Conservation (phyloP, 305 asterid species). For the Rubia peregrina region DNA sequence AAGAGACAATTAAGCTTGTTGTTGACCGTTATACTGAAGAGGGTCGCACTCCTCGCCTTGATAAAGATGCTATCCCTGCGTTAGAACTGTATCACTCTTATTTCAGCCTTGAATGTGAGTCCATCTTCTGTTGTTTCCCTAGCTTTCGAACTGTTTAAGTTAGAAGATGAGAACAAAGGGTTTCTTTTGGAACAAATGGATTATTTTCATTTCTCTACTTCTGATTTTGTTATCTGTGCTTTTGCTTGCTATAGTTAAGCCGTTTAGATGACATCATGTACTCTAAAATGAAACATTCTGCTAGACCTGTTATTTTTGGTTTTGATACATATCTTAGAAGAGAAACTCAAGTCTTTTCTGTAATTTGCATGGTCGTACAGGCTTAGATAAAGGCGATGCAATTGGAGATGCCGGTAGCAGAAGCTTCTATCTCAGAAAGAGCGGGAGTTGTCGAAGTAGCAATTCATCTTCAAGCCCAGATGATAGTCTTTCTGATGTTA, state of each 20-base stretch:
- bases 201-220: not conserved
- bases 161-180: not conserved
- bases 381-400: conserved; percentile 42
- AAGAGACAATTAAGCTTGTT: conserved; percentile 51
- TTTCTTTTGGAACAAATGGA: not conserved
- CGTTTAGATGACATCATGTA: not conserved
- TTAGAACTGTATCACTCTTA: conserved; percentile 49
- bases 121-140: not conserved
- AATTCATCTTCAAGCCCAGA: conserved; percentile 16
- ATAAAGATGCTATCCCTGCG: conserved; percentile 34
- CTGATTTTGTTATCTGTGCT: not conserved
- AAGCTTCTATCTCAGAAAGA: conserved; percentile 47
- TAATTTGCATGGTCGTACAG: conserved; percentile 17
- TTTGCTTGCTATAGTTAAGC: not conserved
- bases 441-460: conserved; percentile 10
- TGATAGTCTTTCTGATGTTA: not conserved
- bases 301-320: not conserved
- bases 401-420: conserved; percentile 59
- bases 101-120: conserved; percentile 69
- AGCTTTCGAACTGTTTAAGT: not conserved
- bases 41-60: conserved; percentile 60
- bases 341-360: not conserved
- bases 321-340: not conserved
- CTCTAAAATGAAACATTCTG: not conserved
- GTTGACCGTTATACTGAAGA: conserved; percentile 47